These are phyloP conservation scores for Dipteronia sinensis DNA, from an alignment of 345 rosid genomes.

Conservation along the genomic window DNA sequence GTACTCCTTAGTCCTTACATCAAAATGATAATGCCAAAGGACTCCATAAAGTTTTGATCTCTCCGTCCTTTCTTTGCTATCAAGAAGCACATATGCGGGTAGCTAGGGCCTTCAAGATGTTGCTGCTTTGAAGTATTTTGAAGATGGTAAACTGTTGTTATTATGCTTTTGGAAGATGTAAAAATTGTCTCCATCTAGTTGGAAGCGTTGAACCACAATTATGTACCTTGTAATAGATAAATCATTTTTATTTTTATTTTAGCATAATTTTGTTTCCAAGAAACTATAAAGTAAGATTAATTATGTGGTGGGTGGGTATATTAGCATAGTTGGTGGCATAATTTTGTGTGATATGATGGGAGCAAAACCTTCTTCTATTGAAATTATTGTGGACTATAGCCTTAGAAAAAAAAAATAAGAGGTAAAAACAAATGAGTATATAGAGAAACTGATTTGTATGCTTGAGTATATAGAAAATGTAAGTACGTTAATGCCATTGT, in stretches of 20 bases:
- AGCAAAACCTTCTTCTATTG: no score
- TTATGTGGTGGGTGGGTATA: no score
- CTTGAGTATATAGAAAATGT: no score
- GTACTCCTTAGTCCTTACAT: not conserved
- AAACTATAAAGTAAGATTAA: no score
- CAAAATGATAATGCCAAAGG: not conserved
- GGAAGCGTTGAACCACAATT: not conserved
- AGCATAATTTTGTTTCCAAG: not conserved
- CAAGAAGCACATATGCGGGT: not conserved
- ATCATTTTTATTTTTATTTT: no score
- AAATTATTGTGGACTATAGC: no score
- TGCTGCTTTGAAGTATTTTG: not conserved
- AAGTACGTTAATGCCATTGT: no score
- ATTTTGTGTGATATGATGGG: no score
- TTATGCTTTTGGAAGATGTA: not conserved
- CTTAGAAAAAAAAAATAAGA: no score
- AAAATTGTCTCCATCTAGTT: not conserved
- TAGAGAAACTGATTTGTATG: no score
- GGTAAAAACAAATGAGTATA: no score
- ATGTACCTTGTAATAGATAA: not conserved
- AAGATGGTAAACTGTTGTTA: not conserved
- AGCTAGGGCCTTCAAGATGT: not conserved
- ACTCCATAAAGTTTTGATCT: slow-evolving; percentile 15
- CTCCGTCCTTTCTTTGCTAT: not conserved
- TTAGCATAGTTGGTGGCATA: no score